A percentile compares a stretch with the other conserved stretches of the same genome.
Conservation (phyloP, 345 rosid species). For the Eutrema japonicum region DNA sequence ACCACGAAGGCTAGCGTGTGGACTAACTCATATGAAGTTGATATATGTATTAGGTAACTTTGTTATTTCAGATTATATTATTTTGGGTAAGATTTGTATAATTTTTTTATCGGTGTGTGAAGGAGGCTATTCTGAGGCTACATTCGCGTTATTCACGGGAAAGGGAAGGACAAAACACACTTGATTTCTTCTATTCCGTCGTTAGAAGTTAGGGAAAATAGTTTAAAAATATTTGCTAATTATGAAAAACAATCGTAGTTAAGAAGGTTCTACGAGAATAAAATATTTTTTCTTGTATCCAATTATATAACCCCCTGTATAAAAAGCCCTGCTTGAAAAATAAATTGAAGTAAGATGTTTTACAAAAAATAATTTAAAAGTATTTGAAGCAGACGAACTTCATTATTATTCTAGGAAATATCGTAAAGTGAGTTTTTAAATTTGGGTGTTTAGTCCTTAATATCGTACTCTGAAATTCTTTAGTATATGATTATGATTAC, state of each 20-base stretch:
- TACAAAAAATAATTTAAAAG: no score
- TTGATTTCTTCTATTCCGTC: not conserved
- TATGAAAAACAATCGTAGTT: not conserved
- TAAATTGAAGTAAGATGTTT: no score
- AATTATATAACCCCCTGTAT: no score
- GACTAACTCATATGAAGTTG: not conserved
- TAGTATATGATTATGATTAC: no score
- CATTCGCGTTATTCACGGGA: slow-evolving; percentile 22
- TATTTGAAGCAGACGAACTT: no score
- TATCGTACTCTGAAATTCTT: no score
- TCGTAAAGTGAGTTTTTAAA: no score
- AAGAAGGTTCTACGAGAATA: not conserved
- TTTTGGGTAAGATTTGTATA: not conserved
- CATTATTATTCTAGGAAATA: no score
- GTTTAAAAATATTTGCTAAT: not conserved
- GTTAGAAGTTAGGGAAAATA: not conserved
- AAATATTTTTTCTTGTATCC: no score
- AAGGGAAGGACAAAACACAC: slow-evolving; percentile 7
- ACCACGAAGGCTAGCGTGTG: not conserved
- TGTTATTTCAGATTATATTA: slow-evolving; percentile 20
- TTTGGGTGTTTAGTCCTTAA: no score
- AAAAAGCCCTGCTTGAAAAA: no score
- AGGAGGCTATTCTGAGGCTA: slow-evolving; percentile 18
- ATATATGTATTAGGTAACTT: slow-evolving; percentile 33
- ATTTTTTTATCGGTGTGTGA: not conserved